Base-by-base conservation (phyloP, 2,329 filamentous ascomycete species). In the Aspergillus sp. region DNA sequence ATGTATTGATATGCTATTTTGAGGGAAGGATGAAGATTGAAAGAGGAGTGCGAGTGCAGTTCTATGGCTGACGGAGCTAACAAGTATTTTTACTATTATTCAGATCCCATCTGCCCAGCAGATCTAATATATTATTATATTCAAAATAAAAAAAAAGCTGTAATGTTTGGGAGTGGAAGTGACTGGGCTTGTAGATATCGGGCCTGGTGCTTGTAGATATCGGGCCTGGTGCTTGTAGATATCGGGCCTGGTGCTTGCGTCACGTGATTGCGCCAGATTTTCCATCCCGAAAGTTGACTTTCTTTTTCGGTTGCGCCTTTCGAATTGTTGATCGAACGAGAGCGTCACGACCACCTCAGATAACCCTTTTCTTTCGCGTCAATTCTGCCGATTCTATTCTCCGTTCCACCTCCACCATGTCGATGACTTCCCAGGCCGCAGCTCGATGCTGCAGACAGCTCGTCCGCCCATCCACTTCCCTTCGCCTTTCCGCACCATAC, bases 401-500 rank as follows among this genome's bases (percentile, higher is more conserved):
- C 51, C 55, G 53, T 26, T 43, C 42, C 42, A 51, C 49, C 22
- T 45, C 45, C 68, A 71, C 58, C 61, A 77, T 77, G 74, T 75
- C 76, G 48, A 67, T 77, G 63, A 60, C 75, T 56, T 69, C 72
- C 50, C 74, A 76, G 57, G 62, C 68, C 63, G 71, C 74, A 70
- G 72, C 74, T 59, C 74, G 75, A 61, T 74, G 72, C 71, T 76
- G 73, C 72, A 68, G 75, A 71, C 73, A 74, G 63, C 69, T 74
- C 62, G 64, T 74, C 67, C 73, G 74, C 66, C 67, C 74, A 56
- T 71, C 74, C 67, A 65, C 71, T 68, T 70, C 74, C 67, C 66
- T 75, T 72, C 69, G 73, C 68, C 67, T 75, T 62, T 65, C 72
- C 64, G 64, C 72, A 63, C 69, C 75, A 72, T 73, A 73, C 61